Base-by-base conservation (phyloP, 768 basidiomycete species). In the Termitomyces sp. region DNA sequence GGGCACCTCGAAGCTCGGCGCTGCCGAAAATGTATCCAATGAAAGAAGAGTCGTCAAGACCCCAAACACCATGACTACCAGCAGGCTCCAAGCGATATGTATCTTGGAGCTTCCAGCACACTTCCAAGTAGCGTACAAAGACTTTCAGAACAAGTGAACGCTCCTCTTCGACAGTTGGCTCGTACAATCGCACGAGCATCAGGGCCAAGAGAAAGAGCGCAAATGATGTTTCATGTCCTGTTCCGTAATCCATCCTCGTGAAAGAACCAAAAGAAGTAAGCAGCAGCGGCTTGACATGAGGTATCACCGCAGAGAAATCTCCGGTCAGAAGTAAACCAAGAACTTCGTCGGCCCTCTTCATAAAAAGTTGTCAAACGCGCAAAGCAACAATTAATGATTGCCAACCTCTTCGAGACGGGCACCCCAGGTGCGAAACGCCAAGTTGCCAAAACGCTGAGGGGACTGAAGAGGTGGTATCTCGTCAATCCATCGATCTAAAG, bases 51-150 rank as follows among this genome's bases (percentile, higher is more conserved):
- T 97, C 95, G 65, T 98, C 95, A 37, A 98, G 73, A 1, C 95
- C 97, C 97, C 96, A 99, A 0, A 98, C 96, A 4, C 97, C 97
- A 67, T 98, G 95, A 60, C 91, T 95, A 8, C 97, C 97, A 2
- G 97, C 97, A 5, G 95, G 94, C 70, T 98, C 96, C 10, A 99
- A 83, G 48, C 78, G 83, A 69, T 98, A 99, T 32, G 83, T 80
- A 60, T 94, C 90, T 68, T 98, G 94, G 16, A 98, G 77, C 55
- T 79, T 80, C 84, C 91, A 94, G 59, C 88, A 90, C 34, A 98
- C 77, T 34, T 79, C 77, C 42, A 94, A 72, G 68, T 99, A 99
- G 43, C 88, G 83, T 27, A 81, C 67, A 62, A 91, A 92, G 12
- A 93, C 74, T n/a, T 62, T 66, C n/a, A 89, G 70, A 8, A 80